Evolutionary conservation across 2,329 filamentous ascomycete genomes (phyloP).

Genomic region (Escovopsis weberi): DNA sequence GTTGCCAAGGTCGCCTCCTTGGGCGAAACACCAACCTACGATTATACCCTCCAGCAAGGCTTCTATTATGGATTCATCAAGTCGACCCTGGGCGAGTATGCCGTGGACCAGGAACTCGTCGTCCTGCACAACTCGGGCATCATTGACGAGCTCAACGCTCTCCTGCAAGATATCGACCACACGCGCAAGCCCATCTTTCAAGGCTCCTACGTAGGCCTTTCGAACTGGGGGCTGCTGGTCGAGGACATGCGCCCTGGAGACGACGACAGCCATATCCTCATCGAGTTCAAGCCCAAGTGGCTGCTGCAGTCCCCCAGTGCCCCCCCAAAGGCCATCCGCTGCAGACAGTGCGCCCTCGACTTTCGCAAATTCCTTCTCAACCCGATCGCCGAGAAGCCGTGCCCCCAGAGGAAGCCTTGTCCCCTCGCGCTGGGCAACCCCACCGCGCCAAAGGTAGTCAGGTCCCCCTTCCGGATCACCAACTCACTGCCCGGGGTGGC

Average conservation of each 20-base stretch:
- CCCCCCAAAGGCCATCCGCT: slow-evolving; percentile 45
- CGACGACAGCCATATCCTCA: slow-evolving; percentile 23
- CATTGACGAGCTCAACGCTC: slow-evolving; percentile 33
- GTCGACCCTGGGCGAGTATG: slow-evolving; percentile 20
- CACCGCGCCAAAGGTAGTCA: slow-evolving; percentile 28
- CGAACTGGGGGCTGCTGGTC: slow-evolving; percentile 54
- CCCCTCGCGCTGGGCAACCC: slow-evolving; percentile 48
- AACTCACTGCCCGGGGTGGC: slow-evolving; percentile 16
- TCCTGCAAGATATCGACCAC: slow-evolving; percentile 34
- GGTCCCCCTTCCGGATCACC: slow-evolving; percentile 27
- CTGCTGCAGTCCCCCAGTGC: slow-evolving; percentile 61
- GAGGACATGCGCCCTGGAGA: slow-evolving; percentile 49
- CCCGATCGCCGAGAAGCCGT: slow-evolving; percentile 17
- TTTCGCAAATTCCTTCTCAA: slow-evolving; percentile 21
- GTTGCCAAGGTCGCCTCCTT: slow-evolving; percentile 23
- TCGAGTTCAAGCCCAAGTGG: slow-evolving; percentile 82
- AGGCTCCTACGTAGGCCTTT: slow-evolving; percentile 35
- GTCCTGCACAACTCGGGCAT: slow-evolving; percentile 21
- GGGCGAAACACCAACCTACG: slow-evolving; percentile 18
- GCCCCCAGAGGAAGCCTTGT: slow-evolving; percentile 37
- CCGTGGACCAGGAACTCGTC: slow-evolving; percentile 24
- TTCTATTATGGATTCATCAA: slow-evolving; percentile 21
- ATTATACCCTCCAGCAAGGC: slow-evolving; percentile 23
- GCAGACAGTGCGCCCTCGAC: slow-evolving; percentile 56
- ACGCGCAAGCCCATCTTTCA: slow-evolving; percentile 29